Evolutionary conservation across 805 yeast species (phyloP).

Genomic region (Maudiozyma bulderi): DNA sequence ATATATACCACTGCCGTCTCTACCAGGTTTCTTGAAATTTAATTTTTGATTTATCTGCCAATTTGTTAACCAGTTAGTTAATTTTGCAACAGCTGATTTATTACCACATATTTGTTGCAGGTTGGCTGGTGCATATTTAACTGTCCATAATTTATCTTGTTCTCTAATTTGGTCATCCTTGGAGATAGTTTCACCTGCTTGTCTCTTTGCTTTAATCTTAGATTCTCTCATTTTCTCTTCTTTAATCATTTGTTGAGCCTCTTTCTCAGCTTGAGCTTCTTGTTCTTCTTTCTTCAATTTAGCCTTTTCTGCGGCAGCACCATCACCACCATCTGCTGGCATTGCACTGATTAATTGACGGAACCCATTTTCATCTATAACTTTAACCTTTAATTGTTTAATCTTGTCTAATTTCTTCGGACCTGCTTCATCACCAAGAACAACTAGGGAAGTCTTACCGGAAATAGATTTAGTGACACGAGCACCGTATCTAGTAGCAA

Average conservation of each 20-base stretch:
- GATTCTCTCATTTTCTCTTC: conserved; percentile 34
- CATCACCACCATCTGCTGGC: conserved; percentile 90
- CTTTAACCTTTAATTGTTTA: conserved; percentile 60
- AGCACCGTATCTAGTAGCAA: conserved; percentile 86
- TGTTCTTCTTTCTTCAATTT: conserved; percentile 60
- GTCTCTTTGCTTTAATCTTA: conserved; percentile 19
- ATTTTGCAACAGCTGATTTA: conserved; percentile 57
- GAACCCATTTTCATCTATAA: conserved; percentile 82
- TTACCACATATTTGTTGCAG: conserved; percentile 83
- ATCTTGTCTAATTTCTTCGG: conserved; percentile 87
- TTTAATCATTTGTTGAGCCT: conserved; percentile 38
- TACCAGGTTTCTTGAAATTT: conserved; percentile 48
- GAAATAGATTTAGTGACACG: conserved; percentile 79
- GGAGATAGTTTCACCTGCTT: conserved; percentile 18
- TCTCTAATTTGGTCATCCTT: conserved; percentile 17
- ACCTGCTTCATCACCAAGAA: conserved; percentile 92
- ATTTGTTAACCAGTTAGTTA: conserved; percentile 62
- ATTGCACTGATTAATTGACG: conserved; percentile 58
- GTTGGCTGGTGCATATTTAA: conserved; percentile 77
- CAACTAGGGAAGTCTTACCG: conserved; percentile 78
- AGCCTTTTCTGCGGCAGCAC: conserved; percentile 69
- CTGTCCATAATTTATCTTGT: conserved; percentile 79
- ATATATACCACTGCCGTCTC: conserved; percentile 57
- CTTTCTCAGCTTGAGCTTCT: conserved; percentile 45
- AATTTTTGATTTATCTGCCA: conserved; percentile 57